Evolutionary conservation across 108 stramenopile species (phyloP).

Genomic region (Nitzschia sp.): DNA sequence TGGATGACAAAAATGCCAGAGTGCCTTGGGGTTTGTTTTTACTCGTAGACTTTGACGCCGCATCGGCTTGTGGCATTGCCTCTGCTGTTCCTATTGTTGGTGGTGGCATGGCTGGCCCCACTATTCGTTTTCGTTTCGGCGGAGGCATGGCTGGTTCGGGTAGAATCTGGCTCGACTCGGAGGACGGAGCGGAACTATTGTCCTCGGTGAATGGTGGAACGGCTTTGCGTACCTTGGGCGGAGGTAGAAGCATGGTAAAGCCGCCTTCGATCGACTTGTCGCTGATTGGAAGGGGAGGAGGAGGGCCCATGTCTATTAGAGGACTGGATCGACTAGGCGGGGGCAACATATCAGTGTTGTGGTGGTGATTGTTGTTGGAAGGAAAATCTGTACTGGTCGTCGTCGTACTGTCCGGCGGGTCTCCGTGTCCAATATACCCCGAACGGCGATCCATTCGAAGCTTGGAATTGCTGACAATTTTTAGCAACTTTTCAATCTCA

Average conservation of each 20-base stretch:
- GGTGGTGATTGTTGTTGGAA: not conserved
- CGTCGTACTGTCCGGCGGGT: not conserved
- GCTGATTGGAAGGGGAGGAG: not conserved
- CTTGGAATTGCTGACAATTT: constrained; percentile 68
- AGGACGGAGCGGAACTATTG: not conserved
- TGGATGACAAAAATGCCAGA: constrained; percentile 24
- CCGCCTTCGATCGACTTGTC: not conserved
- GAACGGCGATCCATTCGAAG: constrained; percentile 40
- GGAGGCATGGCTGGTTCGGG: constrained; percentile 21
- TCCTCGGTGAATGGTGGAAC: not conserved
- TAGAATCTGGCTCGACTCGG: not conserved
- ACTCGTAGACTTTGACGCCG: too few relatives aligned
- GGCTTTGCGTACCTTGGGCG: not conserved
- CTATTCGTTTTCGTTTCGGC: constrained; percentile 26
- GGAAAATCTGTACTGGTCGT: not conserved
- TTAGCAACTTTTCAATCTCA: constrained; percentile 53
- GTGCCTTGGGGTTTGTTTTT: constrained; percentile 20
- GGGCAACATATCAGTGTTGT: not conserved
- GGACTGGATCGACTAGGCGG: not conserved
- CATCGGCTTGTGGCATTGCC: too few relatives aligned
- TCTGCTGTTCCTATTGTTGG: not conserved
- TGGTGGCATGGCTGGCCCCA: constrained; percentile 24
- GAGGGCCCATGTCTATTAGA: too few relatives aligned
- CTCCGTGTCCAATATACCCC: constrained; percentile 53
- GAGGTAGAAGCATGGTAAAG: constrained; percentile 19